Base-by-base conservation (phyloP, 257 asterid species). In the Nicotiana noctiflora region DNA sequence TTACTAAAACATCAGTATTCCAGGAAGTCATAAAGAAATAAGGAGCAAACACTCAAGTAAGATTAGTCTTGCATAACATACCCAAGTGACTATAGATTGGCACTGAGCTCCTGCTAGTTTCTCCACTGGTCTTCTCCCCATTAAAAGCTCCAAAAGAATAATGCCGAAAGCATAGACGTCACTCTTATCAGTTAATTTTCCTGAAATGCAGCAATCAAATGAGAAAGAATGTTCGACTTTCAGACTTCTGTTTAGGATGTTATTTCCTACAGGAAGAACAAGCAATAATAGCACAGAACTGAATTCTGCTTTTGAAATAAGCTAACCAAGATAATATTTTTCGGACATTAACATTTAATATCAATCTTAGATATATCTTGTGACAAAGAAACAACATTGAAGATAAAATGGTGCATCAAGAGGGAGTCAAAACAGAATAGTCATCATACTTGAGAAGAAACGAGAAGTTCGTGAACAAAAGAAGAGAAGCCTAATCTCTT, bases 141-240 rank as follows among this genome's bases (percentile, higher is more conserved):
- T 86, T 87, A 95, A 87, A 83, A 95, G 98, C 90, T 95, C 98
- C 84, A 95, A 88, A 34, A 93, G 99, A 65, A 95, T 87, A 60
- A 95, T 96, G 11, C 99, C 99, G 66, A 92, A 95, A 34, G 97
- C 96, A 80, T 93, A 95, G 74, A 95, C 99, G 15, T 95, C 99
- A 63, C 98, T 93, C 88, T 95, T 93, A 83, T 95, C 99, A 0
- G 97, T 95, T 79, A 95, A 92, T 89, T 91, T 93, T 75, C 98
- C 99, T 95, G 87, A 76, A 74, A 82, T 14, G 57, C 82, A 29
- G 52, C 79, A 55, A 44, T 83, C 78, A 79, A 23, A 78, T 53
- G 60, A 18, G 51, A 29, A 84, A 61, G 55, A 72, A 46, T 44
- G 6, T 81, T 80, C 13, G 15, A 13, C 29, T 77, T 34, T 53